Evolutionary conservation across 139 green algal genomes (phyloP).

Genomic region (Deuterostichococcus epilithicus): DNA sequence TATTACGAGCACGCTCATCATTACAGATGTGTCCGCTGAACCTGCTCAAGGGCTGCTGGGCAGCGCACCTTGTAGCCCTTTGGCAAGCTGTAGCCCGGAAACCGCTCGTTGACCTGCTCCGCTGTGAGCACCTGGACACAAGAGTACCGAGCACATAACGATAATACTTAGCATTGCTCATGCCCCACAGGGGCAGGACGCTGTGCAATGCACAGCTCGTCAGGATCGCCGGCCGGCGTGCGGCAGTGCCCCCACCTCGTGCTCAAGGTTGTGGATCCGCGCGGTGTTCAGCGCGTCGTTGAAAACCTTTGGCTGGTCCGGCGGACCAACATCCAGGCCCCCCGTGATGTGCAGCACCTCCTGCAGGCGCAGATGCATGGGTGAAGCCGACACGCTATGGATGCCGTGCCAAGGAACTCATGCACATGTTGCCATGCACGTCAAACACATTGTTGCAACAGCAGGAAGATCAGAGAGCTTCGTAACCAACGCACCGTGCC

Average conservation of each 20-base stretch:
- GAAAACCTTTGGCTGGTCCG: conserved; percentile 21
- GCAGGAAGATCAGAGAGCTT: too few relatives aligned
- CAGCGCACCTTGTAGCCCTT: conserved; percentile 16
- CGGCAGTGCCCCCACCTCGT: conserved; percentile 29
- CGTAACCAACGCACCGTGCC: conserved; percentile 13
- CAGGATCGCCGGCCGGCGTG: too few relatives aligned
- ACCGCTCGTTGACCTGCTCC: conserved; percentile 40
- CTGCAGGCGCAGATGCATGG: conserved; percentile 2
- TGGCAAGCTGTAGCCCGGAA: conserved; percentile 47
- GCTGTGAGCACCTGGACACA: conserved; percentile 32
- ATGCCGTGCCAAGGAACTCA: too few relatives aligned
- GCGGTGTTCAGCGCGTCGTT: conserved; percentile 21
- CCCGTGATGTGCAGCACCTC: conserved; percentile 34
- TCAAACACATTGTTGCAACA: too few relatives aligned
- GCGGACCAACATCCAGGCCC: conserved; percentile 9
- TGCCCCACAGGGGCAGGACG: too few relatives aligned
- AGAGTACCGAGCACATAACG: too few relatives aligned
- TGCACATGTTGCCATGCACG: too few relatives aligned
- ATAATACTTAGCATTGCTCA: too few relatives aligned
- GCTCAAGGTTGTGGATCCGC: conserved; percentile 31
- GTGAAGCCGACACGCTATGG: too few relatives aligned
- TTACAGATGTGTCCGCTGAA: neutral
- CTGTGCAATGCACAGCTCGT: too few relatives aligned
- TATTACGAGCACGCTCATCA: too few relatives aligned
- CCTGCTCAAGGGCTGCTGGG: neutral